A percentile compares a stretch with the other conserved stretches of the same genome.
Evolutionary conservation across 805 yeast genomes (phyloP).

Genomic region (Cyberlindnera bimundalis): DNA sequence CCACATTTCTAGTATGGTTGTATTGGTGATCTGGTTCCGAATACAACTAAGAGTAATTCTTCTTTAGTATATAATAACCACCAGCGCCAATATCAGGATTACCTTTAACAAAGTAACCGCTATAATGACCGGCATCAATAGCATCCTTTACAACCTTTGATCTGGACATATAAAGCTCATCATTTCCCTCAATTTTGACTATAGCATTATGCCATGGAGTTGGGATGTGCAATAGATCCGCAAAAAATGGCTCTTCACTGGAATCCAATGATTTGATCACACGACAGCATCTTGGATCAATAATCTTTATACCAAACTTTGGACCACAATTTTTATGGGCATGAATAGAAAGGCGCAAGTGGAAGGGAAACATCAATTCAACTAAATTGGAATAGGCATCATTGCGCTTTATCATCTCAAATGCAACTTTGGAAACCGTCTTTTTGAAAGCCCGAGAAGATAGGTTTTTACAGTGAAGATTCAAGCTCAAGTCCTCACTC

Average conservation of each 20-base stretch:
- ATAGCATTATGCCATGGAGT: conserved; percentile 66
- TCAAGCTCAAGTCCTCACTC: conserved; percentile 49
- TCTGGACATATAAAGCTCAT: conserved; percentile 33
- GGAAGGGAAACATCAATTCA: conserved; percentile 56
- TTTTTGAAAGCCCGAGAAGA: conserved; percentile 47
- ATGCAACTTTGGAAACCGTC: conserved; percentile 49
- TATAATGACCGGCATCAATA: conserved; percentile 16
- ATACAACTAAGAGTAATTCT: neutral
- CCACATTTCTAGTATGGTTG: too few relatives aligned
- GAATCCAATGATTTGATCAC: conserved; percentile 42
- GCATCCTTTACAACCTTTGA: conserved; percentile 36
- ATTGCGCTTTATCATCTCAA: conserved; percentile 61
- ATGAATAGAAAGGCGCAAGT: conserved; percentile 56
- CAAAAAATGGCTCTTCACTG: conserved; percentile 40
- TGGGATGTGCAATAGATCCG: conserved; percentile 57
- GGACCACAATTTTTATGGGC: conserved; percentile 60
- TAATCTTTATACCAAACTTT: conserved; percentile 51
- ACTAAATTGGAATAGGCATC: conserved; percentile 64
- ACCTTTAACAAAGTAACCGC: neutral
- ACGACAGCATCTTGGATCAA: conserved; percentile 41
- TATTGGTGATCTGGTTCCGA: too few relatives aligned
- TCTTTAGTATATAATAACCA: conserved; percentile 3
- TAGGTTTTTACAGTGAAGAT: conserved; percentile 34
- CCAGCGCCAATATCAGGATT: neutral
- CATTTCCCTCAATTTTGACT: conserved; percentile 37